A percentile compares a stretch with the other conserved stretches of the same genome.
These are phyloP conservation scores for Aspergillus fumigatus DNA, from an alignment of 2,329 filamentous ascomycete species.

Conservation along the genomic window DNA sequence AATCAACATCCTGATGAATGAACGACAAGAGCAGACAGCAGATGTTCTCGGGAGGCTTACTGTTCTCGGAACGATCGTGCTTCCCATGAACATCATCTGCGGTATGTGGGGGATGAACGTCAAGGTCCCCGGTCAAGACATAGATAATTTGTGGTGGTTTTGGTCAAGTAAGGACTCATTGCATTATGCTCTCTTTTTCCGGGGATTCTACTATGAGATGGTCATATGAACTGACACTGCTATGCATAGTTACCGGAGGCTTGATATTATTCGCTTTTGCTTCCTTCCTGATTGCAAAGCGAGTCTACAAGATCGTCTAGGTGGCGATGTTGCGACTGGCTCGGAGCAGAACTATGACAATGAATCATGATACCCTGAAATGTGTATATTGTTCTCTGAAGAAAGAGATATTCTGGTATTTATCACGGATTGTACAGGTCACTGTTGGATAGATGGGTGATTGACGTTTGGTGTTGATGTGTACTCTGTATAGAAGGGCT, in stretches of 20 bases:
- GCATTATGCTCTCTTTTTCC: not conserved
- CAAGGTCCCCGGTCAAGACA: conserved; percentile 86
- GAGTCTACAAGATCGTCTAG: conserved; percentile 74
- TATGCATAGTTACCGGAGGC: conserved; percentile 58
- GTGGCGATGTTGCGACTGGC: not conserved
- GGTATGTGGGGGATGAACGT: conserved; percentile 99
- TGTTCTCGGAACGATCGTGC: conserved; percentile 90
- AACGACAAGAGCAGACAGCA: conserved; percentile 90
- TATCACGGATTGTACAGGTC: not conserved
- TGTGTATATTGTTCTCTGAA: not conserved
- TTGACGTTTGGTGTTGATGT: not conserved
- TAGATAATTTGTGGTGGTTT: conserved; percentile 75
- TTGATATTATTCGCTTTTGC: conserved; percentile 72
- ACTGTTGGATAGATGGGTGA: not conserved
- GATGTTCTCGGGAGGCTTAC: conserved; percentile 94
- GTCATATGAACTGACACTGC: conserved; percentile 3
- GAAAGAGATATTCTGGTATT: not conserved
- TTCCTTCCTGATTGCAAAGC: conserved; percentile 79
- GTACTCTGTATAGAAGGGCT: not conserved
- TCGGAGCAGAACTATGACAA: not conserved
- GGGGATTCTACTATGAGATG: not conserved
- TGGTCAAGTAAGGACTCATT: conserved; percentile 46
- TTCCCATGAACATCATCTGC: conserved; percentile 99
- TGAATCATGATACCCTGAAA: conserved; percentile 7
- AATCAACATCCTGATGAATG: conserved; percentile 98